A percentile compares a stretch with the other conserved stretches of the same genome.
Conservation (phyloP, 1,284 basidiomycete species). For the Stereum hirsutum region DNA sequence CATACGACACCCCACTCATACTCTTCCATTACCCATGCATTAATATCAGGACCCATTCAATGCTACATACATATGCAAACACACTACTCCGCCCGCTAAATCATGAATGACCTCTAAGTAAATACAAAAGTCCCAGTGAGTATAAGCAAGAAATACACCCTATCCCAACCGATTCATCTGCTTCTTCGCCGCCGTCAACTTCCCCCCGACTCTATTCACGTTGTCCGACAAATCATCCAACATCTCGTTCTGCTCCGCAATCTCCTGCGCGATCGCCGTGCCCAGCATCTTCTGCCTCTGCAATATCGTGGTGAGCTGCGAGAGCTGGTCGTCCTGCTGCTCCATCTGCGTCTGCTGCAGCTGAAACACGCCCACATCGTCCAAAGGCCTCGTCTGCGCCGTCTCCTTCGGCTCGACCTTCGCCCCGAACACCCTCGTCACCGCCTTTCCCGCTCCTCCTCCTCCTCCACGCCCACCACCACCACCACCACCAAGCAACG, state of each 20-base stretch:
- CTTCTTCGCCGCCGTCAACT: slow-evolving; percentile 72
- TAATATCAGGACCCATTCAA: neutral
- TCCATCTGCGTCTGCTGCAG: slow-evolving; percentile 77
- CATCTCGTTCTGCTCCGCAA: slow-evolving; percentile 80
- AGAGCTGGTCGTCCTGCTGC: slow-evolving; percentile 78
- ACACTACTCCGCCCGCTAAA: slow-evolving; percentile 8
- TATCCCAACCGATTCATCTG: slow-evolving; percentile 71
- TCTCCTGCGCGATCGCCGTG: slow-evolving; percentile 80
- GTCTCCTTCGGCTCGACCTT: slow-evolving; percentile 67
- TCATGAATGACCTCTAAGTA: slow-evolving; percentile 3
- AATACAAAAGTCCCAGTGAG: slow-evolving; percentile 3
- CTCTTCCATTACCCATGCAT: too few relatives aligned
- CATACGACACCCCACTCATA: too few relatives aligned
- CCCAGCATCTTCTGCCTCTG: slow-evolving; percentile 82
- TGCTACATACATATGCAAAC: neutral
- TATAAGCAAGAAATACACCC: neutral
- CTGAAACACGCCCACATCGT: slow-evolving; percentile 72
- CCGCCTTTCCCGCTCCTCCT: slow-evolving; percentile 28
- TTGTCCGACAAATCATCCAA: slow-evolving; percentile 72
- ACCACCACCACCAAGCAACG: slow-evolving; percentile 37
- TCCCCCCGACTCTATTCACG: slow-evolving; percentile 66
- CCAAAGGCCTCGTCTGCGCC: slow-evolving; percentile 77
- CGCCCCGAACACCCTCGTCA: slow-evolving; percentile 76
- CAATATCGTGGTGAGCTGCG: slow-evolving; percentile 76
- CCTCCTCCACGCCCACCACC: slow-evolving; percentile 15